These are phyloP conservation scores for Cyamopsis tetragonoloba DNA, from an alignment of 306 rosid species.

Conservation along the genomic window DNA sequence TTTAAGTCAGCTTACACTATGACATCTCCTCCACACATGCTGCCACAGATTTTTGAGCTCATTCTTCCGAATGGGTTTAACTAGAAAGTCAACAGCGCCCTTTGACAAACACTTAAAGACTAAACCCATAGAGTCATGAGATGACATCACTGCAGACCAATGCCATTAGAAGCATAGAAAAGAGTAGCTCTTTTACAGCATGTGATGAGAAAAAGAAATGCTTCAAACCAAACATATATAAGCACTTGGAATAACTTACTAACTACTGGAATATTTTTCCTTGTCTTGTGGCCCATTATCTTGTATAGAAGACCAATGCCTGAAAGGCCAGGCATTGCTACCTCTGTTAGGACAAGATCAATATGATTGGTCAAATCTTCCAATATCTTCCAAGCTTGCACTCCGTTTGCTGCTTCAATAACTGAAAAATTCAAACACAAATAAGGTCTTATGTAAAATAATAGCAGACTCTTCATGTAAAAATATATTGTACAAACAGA, in stretches of 20 bases:
- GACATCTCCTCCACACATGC: conserved; percentile 99
- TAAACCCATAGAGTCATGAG: conserved; percentile 91
- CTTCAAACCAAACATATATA: conserved; percentile 21
- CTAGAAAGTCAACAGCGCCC: conserved; percentile 96
- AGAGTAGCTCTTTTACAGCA: conserved; percentile 31
- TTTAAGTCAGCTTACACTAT: conserved; percentile 65
- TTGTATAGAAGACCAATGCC: conserved; percentile 82
- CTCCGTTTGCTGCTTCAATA: conserved; percentile 70
- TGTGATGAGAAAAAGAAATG: conserved; percentile 38
- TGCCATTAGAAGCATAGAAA: conserved; percentile 43
- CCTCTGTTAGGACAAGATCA: conserved; percentile 86
- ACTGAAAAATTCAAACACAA: conserved; percentile 40
- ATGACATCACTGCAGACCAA: conserved; percentile 95
- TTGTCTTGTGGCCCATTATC: conserved; percentile 79
- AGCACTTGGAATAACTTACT: conserved; percentile 56
- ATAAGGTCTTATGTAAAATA: background rate
- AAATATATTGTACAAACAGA: background rate
- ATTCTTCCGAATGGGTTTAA: conserved; percentile 93
- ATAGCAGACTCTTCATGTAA: background rate
- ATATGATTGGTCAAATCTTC: conserved; percentile 75
- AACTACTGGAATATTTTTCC: conserved; percentile 79
- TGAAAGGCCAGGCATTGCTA: conserved; percentile 78
- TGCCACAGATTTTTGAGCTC: conserved; percentile 99
- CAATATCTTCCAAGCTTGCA: conserved; percentile 92
- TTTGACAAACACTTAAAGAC: conserved; percentile 96